Conservation (phyloP, 768 basidiomycete species). For the Boletus bicolor region DNA sequence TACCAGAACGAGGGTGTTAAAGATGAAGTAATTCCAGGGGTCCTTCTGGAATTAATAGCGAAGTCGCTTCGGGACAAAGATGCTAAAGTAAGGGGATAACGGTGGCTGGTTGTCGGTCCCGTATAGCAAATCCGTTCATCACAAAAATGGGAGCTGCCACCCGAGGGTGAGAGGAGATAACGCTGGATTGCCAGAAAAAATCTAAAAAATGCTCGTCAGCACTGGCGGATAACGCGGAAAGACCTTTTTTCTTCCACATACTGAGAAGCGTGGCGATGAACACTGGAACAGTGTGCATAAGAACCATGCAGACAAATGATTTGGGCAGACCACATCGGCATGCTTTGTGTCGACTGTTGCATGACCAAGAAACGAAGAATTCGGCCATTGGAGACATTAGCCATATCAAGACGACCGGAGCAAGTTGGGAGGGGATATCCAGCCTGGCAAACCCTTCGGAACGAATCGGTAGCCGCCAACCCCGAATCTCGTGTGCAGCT, state of each 20-base stretch:
- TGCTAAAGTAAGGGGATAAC: background rate
- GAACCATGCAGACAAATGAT: background rate
- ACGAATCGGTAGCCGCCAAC: background rate
- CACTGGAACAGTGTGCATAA: background rate
- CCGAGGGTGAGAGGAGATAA: background rate
- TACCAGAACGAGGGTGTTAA: too few species aligned
- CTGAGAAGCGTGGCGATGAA: background rate
- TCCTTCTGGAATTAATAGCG: background rate
- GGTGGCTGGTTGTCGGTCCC: background rate
- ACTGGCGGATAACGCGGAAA: background rate
- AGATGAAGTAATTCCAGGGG: background rate
- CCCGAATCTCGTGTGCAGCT: background rate
- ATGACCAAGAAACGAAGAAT: background rate
- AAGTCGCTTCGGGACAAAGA: background rate
- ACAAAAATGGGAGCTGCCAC: too few species aligned
- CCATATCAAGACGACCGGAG: background rate
- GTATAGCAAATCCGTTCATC: background rate
- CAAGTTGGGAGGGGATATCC: background rate
- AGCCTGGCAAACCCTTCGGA: background rate
- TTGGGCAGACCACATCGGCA: background rate
- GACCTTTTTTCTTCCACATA: background rate
- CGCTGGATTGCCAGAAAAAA: background rate
- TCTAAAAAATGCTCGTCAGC: background rate
- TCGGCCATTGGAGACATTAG: background rate
- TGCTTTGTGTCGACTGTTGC: background rate